phyloP scores from a whole-genome alignment of 1,284 basidiomycete genomes.

The Marasmius fiardii region DNA sequence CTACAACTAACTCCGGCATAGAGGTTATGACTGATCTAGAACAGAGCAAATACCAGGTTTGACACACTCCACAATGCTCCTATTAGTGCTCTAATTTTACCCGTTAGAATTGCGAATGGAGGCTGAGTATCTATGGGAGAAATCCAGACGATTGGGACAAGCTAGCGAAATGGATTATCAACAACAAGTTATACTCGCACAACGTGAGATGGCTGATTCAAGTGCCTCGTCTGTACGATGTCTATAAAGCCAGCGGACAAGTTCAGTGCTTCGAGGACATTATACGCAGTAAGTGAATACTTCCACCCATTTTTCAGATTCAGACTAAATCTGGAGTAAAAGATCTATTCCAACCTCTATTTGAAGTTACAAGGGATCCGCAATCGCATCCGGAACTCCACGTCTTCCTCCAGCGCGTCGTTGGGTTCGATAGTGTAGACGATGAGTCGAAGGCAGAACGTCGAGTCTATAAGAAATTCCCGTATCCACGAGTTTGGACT shows the following conservation, averaged over 20 bases:
- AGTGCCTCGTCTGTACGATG: constrained; percentile 92
- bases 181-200: constrained; percentile 92
- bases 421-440: constrained; percentile 97
- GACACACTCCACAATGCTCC: too few relatives aligned
- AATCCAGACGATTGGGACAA: constrained; percentile 93
- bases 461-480: constrained; percentile 93
- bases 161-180: constrained; percentile 94
- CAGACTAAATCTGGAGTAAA: constrained; percentile 1
- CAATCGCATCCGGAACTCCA: constrained; percentile 90
- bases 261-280: constrained; percentile 91
- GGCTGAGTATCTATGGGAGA: constrained; percentile 93
- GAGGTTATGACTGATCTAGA: constrained; percentile 97
- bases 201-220: constrained; percentile 99
- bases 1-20: constrained; percentile 26
- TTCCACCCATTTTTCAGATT: constrained; percentile 1
- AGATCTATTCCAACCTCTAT: constrained; percentile 94
- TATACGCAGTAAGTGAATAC: constrained; percentile 67
- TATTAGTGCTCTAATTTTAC: too few relatives aligned
- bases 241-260: constrained; percentile 90
- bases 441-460: constrained; percentile 96
- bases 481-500: constrained; percentile 91
- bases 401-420: constrained; percentile 91
- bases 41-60: constrained; percentile 97
- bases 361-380: constrained; percentile 95
- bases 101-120: constrained; percentile 90